Evolutionary conservation across 2,329 filamentous ascomycete genomes (phyloP), one percentile per base, ranked within the genome.

Genomic region (Colletotrichum somersetense): DNA sequence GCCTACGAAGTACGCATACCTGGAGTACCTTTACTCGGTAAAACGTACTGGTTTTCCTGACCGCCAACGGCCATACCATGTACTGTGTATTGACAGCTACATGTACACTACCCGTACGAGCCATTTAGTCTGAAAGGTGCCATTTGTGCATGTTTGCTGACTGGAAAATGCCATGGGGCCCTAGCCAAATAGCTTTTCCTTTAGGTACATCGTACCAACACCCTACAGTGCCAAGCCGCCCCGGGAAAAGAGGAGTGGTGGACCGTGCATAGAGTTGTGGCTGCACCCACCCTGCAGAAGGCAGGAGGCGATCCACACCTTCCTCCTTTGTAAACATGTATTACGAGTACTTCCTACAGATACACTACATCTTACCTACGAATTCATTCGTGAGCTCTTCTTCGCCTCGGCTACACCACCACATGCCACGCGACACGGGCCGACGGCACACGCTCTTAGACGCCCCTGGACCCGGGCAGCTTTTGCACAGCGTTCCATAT

Each of bases 231-330:
- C 33, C 11, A 30, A 6, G 35, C 10, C 35, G 33, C 18, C 16
- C 38, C 14, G 3, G 56, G 6, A 16, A 62, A 71, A 46, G 14
- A 53, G 40, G 56, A 20, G 44, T 30, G 44, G 12, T 67, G 44
- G 58, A 46, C 63, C 33, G 64, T 62, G 35, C 50, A 71, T 46
- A 68, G 58, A 68, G 68, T 68, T 71, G 65, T 65, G 65, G 68
- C 65, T 63, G 52, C 62, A 53, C 4, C 30, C 30, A 30, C 35
- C n/a, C n/a, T 50, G 42, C 42, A 42, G 30, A 42, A 48, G 40
- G n/a, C 33, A 38, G 35, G 35, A 38, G 35, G 35, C 35, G 35
- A 38, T 38, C 35, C 35, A 38, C 35, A 10, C 35, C 35, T 38
- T 11, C 35, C 35, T 38, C 35, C 35, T 11, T 38, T 8, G 35